These are phyloP conservation scores for Capsicum baccatum DNA, from an alignment of 257 asterid genomes.

Conservation along the genomic window DNA sequence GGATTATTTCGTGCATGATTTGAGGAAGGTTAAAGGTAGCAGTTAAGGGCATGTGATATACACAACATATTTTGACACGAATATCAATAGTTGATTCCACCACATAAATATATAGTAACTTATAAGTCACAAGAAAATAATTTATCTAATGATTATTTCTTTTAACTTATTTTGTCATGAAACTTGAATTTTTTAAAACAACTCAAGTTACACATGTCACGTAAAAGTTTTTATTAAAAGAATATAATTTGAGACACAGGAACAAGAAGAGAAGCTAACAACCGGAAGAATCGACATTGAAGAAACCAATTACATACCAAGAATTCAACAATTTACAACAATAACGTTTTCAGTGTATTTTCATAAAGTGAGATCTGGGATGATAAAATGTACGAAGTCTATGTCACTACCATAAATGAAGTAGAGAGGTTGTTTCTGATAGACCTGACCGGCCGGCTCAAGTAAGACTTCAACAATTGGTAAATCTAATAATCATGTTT, in stretches of 20 bases:
- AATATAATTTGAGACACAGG: not conserved
- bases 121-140: too few relatives aligned
- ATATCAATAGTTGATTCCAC: not conserved
- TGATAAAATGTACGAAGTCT: too few relatives aligned
- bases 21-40: too few relatives aligned
- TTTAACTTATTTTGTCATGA: not conserved
- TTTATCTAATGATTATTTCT: not conserved
- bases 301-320: not conserved
- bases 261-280: not conserved
- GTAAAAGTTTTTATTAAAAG: not conserved
- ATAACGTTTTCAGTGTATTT: too few relatives aligned
- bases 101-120: too few relatives aligned
- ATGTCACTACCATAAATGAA: too few relatives aligned
- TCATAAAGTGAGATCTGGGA: too few relatives aligned
- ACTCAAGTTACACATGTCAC: not conserved
- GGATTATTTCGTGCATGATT: too few relatives aligned
- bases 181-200: not conserved
- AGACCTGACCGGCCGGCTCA: too few relatives aligned
- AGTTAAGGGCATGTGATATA: too few relatives aligned
- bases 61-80: accelerated
- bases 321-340: not conserved
- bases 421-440: too few relatives aligned
- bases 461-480: not conserved
- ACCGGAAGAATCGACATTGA: not conserved
- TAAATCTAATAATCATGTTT: not conserved